Base-by-base conservation (phyloP, 176 grass and related monocot species). In the Tillandsia fasciculata region DNA sequence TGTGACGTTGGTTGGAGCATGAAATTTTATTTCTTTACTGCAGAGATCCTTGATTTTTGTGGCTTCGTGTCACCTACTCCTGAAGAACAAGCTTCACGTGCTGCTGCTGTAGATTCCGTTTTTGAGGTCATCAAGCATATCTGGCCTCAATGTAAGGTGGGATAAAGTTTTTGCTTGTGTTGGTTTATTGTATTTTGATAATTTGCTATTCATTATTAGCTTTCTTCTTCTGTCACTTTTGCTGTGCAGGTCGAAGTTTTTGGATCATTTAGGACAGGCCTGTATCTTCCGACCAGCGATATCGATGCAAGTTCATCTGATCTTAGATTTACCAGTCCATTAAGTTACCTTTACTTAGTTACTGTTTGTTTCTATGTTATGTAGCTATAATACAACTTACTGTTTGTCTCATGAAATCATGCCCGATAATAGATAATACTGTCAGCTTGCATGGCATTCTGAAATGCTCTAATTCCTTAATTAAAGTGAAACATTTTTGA, bases 21-120 rank as follows among this genome's bases (percentile, higher is more conserved):
- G 20, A 69, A 33, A 58, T 79, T 64, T 64, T 82, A 15, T 63
- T 29, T 83, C 67, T 84, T 51, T 83, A 3, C 69, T 85, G 64
- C 84, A 99, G 90, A 99, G 78, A 94, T 99, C 63, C 78, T 99
- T 51, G 87, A 99, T 84, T 99, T 94, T 54, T 90, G 87, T 61
- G 68, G 86, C 49, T 94, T 99, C 72, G 77, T 99, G 13, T 85
- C 90, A 42, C 87, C 95, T 48, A 94, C 95, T 74, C 67, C 82
- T 48, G 90, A 94, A 79, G 95, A 99, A 77, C 80, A 90, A 78
- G 88, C 85, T 75, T 99, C 87, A 72, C 84, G 95, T 4, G 61
- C 82, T 77, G 72, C 82, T 80, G 90, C 90, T 84, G 84, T 90
- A 63, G 57, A 83, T 64, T 75, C 82, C 77, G 83, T 99, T 77